These are phyloP conservation scores for Gossypium davidsonii DNA, from an alignment of 441 rosid genomes.

Conservation along the genomic window DNA sequence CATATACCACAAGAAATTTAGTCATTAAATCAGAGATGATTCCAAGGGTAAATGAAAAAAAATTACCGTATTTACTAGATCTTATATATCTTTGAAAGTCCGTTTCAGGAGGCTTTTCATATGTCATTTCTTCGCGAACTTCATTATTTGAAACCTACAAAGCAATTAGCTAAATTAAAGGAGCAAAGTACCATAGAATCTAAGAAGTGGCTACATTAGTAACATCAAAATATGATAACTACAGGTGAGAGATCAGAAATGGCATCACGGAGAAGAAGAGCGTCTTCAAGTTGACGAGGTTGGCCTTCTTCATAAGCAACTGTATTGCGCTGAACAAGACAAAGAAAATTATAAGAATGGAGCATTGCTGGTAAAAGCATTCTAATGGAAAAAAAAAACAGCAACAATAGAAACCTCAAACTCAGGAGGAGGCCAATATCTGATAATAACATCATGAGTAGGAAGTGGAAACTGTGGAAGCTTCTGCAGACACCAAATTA, in stretches of 20 bases:
- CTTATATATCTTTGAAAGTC: constrained; percentile 76
- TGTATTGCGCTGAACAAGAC: constrained; percentile 64
- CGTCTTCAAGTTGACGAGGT: constrained; percentile 57
- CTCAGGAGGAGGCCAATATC: constrained; percentile 79
- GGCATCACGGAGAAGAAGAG: constrained; percentile 72
- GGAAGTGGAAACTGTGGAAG: constrained; percentile 94
- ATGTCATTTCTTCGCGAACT: constrained; percentile 45
- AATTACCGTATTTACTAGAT: constrained; percentile 56
- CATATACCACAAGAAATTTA: neutral
- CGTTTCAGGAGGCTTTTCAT: constrained; percentile 59
- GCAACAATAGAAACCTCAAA: constrained; percentile 55
- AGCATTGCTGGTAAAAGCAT: constrained; percentile 1
- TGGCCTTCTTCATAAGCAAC: constrained; percentile 83
- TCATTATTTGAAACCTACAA: constrained; percentile 52
- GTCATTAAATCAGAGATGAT: neutral
- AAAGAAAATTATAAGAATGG: constrained; percentile 9
- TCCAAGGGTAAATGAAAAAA: neutral
- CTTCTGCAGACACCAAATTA: constrained; percentile 40
- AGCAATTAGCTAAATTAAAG: constrained; percentile 12
- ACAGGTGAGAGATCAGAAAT: constrained; percentile 89
- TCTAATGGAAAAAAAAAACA: neutral
- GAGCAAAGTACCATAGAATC: neutral
- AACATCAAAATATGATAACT: constrained; percentile 24
- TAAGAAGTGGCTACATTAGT: neutral
- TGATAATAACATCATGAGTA: constrained; percentile 76